A percentile compares a stretch with the other conserved stretches of the same genome.
Evolutionary conservation across 345 rosid genomes (phyloP).

Genomic region (Corymbia maculata): DNA sequence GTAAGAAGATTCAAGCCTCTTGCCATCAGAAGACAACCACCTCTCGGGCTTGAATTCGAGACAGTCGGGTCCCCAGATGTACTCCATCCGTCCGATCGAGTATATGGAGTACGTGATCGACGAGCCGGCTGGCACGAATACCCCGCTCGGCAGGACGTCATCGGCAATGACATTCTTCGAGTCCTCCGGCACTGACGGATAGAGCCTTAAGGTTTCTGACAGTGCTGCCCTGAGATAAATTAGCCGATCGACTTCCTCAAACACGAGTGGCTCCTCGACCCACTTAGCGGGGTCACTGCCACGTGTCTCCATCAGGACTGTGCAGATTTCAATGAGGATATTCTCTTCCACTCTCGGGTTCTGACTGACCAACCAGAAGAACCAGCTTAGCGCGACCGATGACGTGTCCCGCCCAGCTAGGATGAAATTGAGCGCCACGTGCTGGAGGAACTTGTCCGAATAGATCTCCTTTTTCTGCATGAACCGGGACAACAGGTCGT

Average conservation of each 20-base stretch:
- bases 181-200: slow-evolving; percentile 42
- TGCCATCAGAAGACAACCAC: slow-evolving; percentile 19
- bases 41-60: slow-evolving; percentile 35
- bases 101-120: slow-evolving; percentile 34
- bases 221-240: slow-evolving; percentile 30
- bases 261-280: slow-evolving; percentile 32
- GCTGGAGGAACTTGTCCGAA: slow-evolving; percentile 32
- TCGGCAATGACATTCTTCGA: slow-evolving; percentile 33
- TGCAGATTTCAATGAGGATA: slow-evolving; percentile 21
- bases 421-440: slow-evolving; percentile 38
- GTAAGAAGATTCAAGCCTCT: slow-evolving; percentile 7
- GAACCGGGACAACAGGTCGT: slow-evolving; percentile 32
- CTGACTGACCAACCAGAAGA: slow-evolving; percentile 23
- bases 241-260: slow-evolving; percentile 35
- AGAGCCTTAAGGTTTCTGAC: slow-evolving; percentile 38
- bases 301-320: slow-evolving; percentile 27
- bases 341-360: slow-evolving; percentile 26
- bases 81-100: slow-evolving; percentile 23
- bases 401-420: slow-evolving; percentile 44
- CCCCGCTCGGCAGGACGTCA: slow-evolving; percentile 24
- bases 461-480: slow-evolving; percentile 34
- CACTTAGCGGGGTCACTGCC: slow-evolving; percentile 20
- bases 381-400: slow-evolving; percentile 36
- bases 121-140: slow-evolving; percentile 29
- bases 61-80: slow-evolving; percentile 39